These are phyloP conservation scores for Lachancea fermentati DNA, from an alignment of 805 yeast genomes.

Conservation along the genomic window DNA sequence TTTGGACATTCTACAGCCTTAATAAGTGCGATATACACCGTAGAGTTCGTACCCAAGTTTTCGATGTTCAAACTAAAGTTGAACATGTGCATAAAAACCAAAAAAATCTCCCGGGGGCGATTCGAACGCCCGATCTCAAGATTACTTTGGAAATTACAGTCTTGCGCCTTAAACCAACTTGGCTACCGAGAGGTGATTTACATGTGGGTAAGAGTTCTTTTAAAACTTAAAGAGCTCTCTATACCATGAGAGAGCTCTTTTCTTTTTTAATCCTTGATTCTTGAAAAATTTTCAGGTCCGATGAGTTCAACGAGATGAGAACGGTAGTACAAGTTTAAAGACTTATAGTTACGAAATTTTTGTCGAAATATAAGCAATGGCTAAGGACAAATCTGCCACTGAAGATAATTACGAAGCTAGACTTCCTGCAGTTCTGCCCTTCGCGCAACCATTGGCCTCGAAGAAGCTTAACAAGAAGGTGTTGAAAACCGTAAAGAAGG, in stretches of 20 bases:
- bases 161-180: slow-evolving; percentile 28
- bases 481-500: slow-evolving; percentile 92
- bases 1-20: no score
- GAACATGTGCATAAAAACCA: not conserved
- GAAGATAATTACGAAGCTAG: slow-evolving; percentile 89
- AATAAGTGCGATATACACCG: no score
- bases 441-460: slow-evolving; percentile 92
- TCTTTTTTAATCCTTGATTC: no score
- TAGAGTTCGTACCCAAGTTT: no score
- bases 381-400: slow-evolving; percentile 24
- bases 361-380: slow-evolving; percentile 7
- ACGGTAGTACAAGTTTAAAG: not conserved
- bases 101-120: slow-evolving; percentile 25
- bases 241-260: no score
- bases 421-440: slow-evolving; percentile 83
- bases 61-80: no score
- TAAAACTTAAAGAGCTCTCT: no score
- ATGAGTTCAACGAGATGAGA: not conserved
- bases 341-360: not conserved
- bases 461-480: slow-evolving; percentile 94
- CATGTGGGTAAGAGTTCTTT: no score
- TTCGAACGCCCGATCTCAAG: slow-evolving; percentile 28
- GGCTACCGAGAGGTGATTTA: slow-evolving; percentile 27
- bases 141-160: slow-evolving; percentile 21
- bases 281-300: not conserved